Evolutionary conservation across 192 early-diverging fungal genomes (phyloP).

Genomic region (Coemansia sp.): DNA sequence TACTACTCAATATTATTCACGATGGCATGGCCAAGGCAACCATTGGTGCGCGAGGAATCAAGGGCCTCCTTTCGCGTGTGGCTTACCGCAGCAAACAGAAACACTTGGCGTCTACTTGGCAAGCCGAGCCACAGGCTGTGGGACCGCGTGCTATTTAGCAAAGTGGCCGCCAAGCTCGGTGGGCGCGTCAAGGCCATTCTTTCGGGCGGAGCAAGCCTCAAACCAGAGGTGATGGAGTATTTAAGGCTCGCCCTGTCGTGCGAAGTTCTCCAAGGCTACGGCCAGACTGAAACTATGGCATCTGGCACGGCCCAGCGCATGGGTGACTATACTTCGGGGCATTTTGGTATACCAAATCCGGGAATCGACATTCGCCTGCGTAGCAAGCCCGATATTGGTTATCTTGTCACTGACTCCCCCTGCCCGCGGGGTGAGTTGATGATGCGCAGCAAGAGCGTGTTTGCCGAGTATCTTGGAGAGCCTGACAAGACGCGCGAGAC

Average conservation of each 20-base stretch:
- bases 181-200: conserved; percentile 71
- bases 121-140: conserved; percentile 67
- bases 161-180: conserved; percentile 71
- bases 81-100: conserved; percentile 57
- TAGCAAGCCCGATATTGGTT: conserved; percentile 79
- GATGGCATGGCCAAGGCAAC: conserved; percentile 61
- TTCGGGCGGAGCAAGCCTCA: conserved; percentile 66
- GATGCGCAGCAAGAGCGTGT: conserved; percentile 68
- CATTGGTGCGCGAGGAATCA: conserved; percentile 48
- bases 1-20: conserved; percentile 79
- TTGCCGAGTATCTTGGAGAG: conserved; percentile 75
- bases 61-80: conserved; percentile 42
- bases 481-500: conserved; percentile 68
- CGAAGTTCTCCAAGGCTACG: conserved; percentile 80
- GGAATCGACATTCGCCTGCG: conserved; percentile 79
- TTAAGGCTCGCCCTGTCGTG: conserved; percentile 62
- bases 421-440: conserved; percentile 83
- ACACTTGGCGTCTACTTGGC: conserved; percentile 57
- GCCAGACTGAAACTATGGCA: conserved; percentile 69
- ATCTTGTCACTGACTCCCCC: conserved; percentile 71
- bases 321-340: conserved; percentile 59
- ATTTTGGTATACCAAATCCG: conserved; percentile 65
- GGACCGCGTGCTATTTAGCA: conserved; percentile 85
- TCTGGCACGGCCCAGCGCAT: conserved; percentile 50
- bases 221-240: conserved; percentile 78